Base-by-base conservation (phyloP, 768 basidiomycete genomes). In the Amyloporia xantha region DNA sequence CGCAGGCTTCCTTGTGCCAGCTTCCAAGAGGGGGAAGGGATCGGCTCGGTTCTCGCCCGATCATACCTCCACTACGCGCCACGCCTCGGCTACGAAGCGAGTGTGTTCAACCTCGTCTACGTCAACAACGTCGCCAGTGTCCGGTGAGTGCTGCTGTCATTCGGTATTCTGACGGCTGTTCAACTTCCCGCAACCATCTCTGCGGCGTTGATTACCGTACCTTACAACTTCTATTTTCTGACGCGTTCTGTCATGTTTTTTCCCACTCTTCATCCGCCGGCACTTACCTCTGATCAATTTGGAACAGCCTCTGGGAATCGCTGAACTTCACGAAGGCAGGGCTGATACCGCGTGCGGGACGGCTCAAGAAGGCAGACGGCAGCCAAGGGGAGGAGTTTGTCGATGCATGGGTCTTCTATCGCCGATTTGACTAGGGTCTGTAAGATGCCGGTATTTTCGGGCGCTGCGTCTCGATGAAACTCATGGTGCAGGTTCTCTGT, bases 81-180 rank as follows among this genome's bases (percentile, higher is more conserved):
- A 0, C 70, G 68, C 30, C 68, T 93, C 20, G 91, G 88, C 27
- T 86, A 86, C 67, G 71, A 77, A 56, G 84, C 78, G 3, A 87
- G 84, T 60, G 81, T 95, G 21, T 95, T 96, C 73, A 95, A 96
- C 63, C 75, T 96, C 37, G 91, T 96, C 30, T 95, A 87, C 64
- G 79, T 82, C 21, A 90, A 84, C 62, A 96, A 95, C 67, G 59
- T 68, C 38, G 90, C 91, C 15, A 86, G 84, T 38, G 63, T 84
- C 51, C 77, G 71, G 86, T 83, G 52, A 58, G 73, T 64, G 2
- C 19, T 3, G n/a, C 35, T 24, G 46, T 47, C 5, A 47, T n/a
- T 25, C 23, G 9, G 5, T 35, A n/a, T n/a, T n/a, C n/a, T n/a
- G n/a, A n/a, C n/a, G n/a, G n/a, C n/a, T n/a, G n/a, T n/a, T n/a